These are phyloP conservation scores for Polyporus tsugae DNA, from an alignment of 1,284 basidiomycete genomes.

Conservation along the genomic window DNA sequence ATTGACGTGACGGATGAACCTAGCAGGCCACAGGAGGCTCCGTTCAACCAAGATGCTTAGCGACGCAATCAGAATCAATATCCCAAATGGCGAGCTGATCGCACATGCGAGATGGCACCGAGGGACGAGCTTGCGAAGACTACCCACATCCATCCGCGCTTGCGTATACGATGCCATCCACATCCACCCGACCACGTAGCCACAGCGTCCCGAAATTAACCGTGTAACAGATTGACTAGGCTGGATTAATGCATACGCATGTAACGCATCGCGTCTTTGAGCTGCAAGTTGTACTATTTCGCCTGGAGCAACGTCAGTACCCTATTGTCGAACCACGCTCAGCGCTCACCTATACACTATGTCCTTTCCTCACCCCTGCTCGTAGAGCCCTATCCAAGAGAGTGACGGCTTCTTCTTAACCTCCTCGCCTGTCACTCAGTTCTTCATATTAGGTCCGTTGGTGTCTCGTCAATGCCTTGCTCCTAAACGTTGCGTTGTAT, in stretches of 20 bases:
- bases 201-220: too few relatives aligned
- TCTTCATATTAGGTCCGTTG: conserved; percentile 55
- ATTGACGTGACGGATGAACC: background rate
- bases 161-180: background rate
- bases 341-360: background rate
- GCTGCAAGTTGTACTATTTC: background rate
- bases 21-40: background rate
- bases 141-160: too few relatives aligned
- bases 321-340: background rate
- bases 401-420: background rate
- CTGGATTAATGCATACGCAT: background rate
- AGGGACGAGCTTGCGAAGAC: background rate
- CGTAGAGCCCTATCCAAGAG: background rate
- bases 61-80: background rate
- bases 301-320: background rate
- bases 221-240: background rate
- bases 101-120: background rate
- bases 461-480: conserved; percentile 81
- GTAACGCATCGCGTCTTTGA: background rate
- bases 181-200: background rate
- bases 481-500: conserved; percentile 92
- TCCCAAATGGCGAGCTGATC: background rate
- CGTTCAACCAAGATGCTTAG: background rate
- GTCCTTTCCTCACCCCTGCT: background rate
- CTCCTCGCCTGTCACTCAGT: background rate